Conservation (phyloP, 140 eudicot genomes). For the Senecio squalidus region DNA sequence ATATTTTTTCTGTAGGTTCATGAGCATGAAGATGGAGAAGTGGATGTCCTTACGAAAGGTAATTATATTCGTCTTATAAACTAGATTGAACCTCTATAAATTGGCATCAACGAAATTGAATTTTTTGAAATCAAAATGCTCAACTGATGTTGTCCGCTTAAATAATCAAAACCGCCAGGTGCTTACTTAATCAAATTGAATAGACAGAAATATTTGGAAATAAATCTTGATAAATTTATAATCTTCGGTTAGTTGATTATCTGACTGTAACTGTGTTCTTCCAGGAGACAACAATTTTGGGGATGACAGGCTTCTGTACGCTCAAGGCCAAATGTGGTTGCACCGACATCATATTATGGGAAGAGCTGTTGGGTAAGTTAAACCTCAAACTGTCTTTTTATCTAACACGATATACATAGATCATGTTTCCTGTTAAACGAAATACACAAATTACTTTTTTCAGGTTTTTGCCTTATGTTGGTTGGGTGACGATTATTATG, state of each 20-base stretch:
- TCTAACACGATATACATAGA: background rate
- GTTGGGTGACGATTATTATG: slow-evolving; percentile 94
- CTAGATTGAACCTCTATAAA: background rate
- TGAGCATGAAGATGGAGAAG: slow-evolving; percentile 80
- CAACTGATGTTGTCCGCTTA: background rate
- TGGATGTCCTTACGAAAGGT: slow-evolving; percentile 94
- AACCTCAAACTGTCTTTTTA: background rate
- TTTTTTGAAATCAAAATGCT: no score
- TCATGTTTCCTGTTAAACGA: background rate
- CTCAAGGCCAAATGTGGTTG: slow-evolving; percentile 86
- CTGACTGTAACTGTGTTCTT: background rate
- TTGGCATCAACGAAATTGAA: no score
- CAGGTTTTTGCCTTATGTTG: slow-evolving; percentile 83
- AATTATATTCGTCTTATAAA: slow-evolving; percentile 1
- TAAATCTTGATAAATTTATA: no score
- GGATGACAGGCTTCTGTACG: slow-evolving; percentile 81
- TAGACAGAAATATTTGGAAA: background rate
- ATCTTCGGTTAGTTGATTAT: background rate
- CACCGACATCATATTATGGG: slow-evolving; percentile 86
- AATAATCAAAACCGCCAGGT: background rate
- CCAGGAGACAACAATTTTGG: slow-evolving; percentile 81
- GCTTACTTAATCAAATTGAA: background rate
- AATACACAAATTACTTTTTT: slow-evolving; percentile 8
- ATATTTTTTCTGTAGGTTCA: slow-evolving; percentile 52
- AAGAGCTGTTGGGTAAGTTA: slow-evolving; percentile 85